Conservation (phyloP, 768 basidiomycete genomes). For the Tylopilus intermedius region DNA sequence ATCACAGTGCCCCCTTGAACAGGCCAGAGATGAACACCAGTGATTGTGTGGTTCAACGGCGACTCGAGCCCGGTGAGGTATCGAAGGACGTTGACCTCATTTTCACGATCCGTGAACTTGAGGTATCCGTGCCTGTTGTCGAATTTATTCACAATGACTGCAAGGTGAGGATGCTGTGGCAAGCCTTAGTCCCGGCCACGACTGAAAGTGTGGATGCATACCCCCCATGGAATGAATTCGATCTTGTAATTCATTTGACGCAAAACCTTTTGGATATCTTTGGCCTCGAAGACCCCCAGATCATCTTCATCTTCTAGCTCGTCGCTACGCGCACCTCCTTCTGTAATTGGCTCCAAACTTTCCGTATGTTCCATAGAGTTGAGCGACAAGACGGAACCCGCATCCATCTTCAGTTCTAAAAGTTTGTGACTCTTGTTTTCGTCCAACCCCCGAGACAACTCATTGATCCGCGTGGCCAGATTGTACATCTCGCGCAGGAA, state of each 20-base stretch:
- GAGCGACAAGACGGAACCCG: no score
- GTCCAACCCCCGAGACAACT: no score
- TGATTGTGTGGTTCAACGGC: no score
- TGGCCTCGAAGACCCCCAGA: not conserved
- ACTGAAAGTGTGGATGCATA: not conserved
- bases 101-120: slow-evolving; percentile 5
- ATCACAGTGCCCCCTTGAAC: no score
- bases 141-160: not conserved
- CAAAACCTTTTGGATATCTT: slow-evolving; percentile 1
- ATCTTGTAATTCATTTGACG: not conserved
- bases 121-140: slow-evolving; percentile 1
- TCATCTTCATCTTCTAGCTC: not conserved
- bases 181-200: not conserved
- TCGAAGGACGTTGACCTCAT: slow-evolving; percentile 6
- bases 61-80: not conserved
- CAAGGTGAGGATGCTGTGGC: slow-evolving; percentile 13
- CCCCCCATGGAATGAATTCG: not conserved
- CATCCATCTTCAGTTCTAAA: no score
- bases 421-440: no score
- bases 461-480: no score
- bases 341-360: no score
- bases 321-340: not conserved
- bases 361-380: no score
- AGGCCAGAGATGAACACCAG: no score
- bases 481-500: no score